Evolutionary conservation across 2,329 filamentous ascomycete genomes (phyloP).

Genomic region (Verticillium nonalfalfae): DNA sequence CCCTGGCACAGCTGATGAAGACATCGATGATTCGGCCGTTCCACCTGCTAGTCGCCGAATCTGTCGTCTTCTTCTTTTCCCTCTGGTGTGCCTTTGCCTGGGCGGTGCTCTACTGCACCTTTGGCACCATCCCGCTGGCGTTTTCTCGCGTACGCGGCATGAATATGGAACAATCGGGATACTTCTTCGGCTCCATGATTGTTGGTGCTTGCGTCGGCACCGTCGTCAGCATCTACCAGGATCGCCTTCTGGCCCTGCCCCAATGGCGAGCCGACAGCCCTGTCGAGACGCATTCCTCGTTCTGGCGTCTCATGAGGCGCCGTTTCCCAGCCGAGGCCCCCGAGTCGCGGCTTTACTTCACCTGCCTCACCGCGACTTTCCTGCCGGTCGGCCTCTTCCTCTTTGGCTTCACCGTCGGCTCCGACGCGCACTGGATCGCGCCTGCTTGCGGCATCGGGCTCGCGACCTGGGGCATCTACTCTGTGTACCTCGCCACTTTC

Average conservation of each 20-base stretch:
- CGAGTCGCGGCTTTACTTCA: slow-evolving; percentile 77
- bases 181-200: slow-evolving; percentile 57
- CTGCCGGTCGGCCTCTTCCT: slow-evolving; percentile 77
- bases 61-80: slow-evolving; percentile 79
- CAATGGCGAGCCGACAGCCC: slow-evolving; percentile 26
- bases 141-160: slow-evolving; percentile 65
- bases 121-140: slow-evolving; percentile 73
- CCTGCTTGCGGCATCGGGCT: slow-evolving; percentile 65
- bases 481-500: slow-evolving; percentile 81
- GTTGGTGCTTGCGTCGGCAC: slow-evolving; percentile 62
- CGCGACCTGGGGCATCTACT: slow-evolving; percentile 80
- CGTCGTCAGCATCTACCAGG: slow-evolving; percentile 63
- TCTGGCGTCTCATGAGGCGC: slow-evolving; percentile 40
- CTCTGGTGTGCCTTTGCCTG: slow-evolving; percentile 87
- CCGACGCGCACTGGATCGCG: slow-evolving; percentile 63
- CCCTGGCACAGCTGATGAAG: slow-evolving; percentile 61
- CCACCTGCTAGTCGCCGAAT: slow-evolving; percentile 67
- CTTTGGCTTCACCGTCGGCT: slow-evolving; percentile 66
- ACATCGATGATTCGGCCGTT: slow-evolving; percentile 76
- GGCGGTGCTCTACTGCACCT: slow-evolving; percentile 82
- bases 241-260: slow-evolving; percentile 50
- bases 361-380: slow-evolving; percentile 67
- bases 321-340: slow-evolving; percentile 49
- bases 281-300: slow-evolving; percentile 18
- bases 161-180: slow-evolving; percentile 57